These are phyloP conservation scores for Mucor sp. DNA, from an alignment of 371 early-diverging fungal genomes.

Conservation along the genomic window DNA sequence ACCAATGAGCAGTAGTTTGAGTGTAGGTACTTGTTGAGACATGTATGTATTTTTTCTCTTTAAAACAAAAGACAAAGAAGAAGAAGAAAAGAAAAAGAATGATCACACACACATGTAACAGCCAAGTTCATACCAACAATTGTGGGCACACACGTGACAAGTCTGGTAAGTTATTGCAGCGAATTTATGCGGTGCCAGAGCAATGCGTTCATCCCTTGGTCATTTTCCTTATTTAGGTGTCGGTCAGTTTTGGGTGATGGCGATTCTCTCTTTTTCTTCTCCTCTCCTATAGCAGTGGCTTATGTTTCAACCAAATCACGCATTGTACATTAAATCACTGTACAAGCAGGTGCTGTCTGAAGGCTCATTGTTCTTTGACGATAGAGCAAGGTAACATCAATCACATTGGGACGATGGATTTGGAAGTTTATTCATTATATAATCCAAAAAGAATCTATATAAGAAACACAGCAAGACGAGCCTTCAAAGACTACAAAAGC, in stretches of 20 bases:
- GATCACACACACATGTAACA: slow-evolving; percentile 1
- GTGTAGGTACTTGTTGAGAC: slow-evolving; percentile 59
- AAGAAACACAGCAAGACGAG: slow-evolving; percentile 23
- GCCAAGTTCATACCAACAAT: not conserved
- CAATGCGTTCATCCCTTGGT: not conserved
- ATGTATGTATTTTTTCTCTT: not conserved
- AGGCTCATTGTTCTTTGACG: slow-evolving; percentile 43
- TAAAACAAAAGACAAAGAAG: not conserved
- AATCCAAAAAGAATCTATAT: slow-evolving; percentile 32
- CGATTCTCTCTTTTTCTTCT: not conserved
- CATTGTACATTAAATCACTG: slow-evolving; percentile 31
- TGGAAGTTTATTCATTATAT: not conserved
- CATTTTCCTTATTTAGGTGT: not conserved
- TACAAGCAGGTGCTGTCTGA: slow-evolving; percentile 41
- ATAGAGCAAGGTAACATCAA: slow-evolving; percentile 38
- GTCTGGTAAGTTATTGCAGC: not conserved
- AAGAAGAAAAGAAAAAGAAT: slow-evolving; percentile 6
- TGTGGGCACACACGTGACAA: slow-evolving; percentile 7
- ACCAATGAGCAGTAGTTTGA: slow-evolving; percentile 98
- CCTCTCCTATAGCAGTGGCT: slow-evolving; percentile 8
- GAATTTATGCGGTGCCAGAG: not conserved
- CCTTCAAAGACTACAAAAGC: slow-evolving; percentile 33
- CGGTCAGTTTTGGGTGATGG: not conserved
- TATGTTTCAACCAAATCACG: slow-evolving; percentile 24
- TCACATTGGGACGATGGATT: not conserved